Evolutionary conservation across 1,284 basidiomycete species (phyloP).

Genomic region (Cutaneotrichosporon mucoides): DNA sequence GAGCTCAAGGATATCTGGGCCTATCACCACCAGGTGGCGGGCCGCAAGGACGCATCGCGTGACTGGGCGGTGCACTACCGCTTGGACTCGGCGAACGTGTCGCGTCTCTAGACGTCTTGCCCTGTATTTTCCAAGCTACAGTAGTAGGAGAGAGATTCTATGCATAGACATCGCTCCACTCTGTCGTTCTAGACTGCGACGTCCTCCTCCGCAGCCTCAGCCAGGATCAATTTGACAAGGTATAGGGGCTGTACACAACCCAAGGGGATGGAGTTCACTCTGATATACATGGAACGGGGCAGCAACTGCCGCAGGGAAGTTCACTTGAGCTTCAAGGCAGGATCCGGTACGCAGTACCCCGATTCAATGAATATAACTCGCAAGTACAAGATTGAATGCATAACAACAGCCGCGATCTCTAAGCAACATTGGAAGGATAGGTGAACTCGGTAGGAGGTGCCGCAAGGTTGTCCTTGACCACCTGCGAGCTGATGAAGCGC

Average conservation of each 20-base stretch:
- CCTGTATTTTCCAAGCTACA: too few relatives aligned
- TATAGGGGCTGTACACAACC: too few relatives aligned
- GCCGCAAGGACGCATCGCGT: conserved; percentile 4
- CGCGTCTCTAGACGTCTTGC: not conserved
- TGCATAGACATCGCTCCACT: too few relatives aligned
- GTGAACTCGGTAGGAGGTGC: conserved; percentile 61
- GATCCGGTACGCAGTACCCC: too few relatives aligned
- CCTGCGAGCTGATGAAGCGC: conserved; percentile 74
- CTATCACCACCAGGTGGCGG: not conserved
- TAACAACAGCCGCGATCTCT: conserved; percentile 14
- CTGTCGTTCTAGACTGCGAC: too few relatives aligned
- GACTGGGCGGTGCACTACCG: not conserved
- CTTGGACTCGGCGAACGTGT: not conserved
- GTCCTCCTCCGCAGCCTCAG: too few relatives aligned
- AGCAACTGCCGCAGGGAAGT: too few relatives aligned
- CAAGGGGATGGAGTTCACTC: too few relatives aligned
- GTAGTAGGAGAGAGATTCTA: too few relatives aligned
- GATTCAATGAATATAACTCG: not conserved
- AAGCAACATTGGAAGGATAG: conserved; percentile 80
- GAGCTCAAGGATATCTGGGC: conserved; percentile 13
- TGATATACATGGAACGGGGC: not conserved
- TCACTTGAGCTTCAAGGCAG: too few relatives aligned
- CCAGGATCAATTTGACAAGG: too few relatives aligned
- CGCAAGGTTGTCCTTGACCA: conserved; percentile 82
- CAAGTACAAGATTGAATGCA: not conserved